Evolutionary conservation across 352 stramenopile species (phyloP).

Genomic region (Phytophthora brassicae): DNA sequence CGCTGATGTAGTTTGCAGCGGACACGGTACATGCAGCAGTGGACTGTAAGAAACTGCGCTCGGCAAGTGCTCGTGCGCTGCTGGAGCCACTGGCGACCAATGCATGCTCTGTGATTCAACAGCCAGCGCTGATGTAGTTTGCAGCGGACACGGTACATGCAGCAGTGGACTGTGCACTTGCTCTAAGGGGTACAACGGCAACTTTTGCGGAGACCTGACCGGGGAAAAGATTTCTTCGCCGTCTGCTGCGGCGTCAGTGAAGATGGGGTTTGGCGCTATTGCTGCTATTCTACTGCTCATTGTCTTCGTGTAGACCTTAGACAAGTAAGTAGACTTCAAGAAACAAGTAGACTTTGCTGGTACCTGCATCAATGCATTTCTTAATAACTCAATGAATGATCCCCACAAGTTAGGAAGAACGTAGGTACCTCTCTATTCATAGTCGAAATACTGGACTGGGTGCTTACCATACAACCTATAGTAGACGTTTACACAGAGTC

Average conservation of each 20-base stretch:
- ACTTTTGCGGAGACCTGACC: conserved; percentile 48
- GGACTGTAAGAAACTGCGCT: conserved; percentile 30
- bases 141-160: conserved; percentile 60
- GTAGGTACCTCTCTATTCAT: background rate
- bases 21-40: conserved; percentile 59
- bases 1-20: conserved; percentile 41
- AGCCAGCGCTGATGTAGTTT: conserved; percentile 31
- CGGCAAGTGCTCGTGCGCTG: conserved; percentile 50
- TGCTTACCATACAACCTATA: conserved; percentile 10
- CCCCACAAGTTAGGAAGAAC: background rate
- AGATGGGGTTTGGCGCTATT: conserved; percentile 15
- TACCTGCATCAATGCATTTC: too few species aligned
- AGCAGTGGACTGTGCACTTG: conserved; percentile 53
- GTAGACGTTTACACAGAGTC: background rate
- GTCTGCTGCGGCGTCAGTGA: conserved; percentile 14
- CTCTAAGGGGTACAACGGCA: conserved; percentile 58
- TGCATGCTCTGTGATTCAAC: conserved; percentile 59
- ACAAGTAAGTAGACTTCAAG: too few species aligned
- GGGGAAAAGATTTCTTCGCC: conserved; percentile 15
- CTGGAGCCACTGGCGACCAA: conserved; percentile 61
- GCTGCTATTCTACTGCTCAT: conserved; percentile 16
- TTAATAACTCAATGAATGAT: too few species aligned
- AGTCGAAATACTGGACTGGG: background rate
- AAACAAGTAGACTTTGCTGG: background rate
- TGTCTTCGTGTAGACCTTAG: conserved; percentile 33